Evolutionary conservation across 306 rosid genomes (phyloP).

Genomic region (Castanea crenata): DNA sequence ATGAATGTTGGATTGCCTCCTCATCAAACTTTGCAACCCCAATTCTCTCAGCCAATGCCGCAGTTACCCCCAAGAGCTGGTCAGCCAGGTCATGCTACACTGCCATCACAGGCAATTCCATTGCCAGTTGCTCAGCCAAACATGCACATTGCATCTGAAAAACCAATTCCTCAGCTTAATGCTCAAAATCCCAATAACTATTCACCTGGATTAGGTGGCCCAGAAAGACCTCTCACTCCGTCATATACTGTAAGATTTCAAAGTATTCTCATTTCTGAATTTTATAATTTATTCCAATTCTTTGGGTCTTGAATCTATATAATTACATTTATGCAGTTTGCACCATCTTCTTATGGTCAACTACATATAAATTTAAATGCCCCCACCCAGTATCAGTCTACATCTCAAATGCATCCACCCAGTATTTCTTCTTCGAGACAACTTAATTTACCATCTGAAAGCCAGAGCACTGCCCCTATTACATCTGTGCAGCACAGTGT

Average conservation of each 20-base stretch:
- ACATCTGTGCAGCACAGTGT: conserved; percentile 43
- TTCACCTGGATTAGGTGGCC: conserved; percentile 60
- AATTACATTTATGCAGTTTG: conserved; percentile 52
- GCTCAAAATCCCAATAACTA: conserved; percentile 61
- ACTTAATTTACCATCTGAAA: conserved; percentile 27
- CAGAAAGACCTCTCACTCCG: conserved; percentile 56
- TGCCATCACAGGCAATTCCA: conserved; percentile 55
- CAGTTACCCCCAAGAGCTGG: conserved; percentile 65
- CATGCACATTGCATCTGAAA: conserved; percentile 56
- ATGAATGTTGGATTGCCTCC: conserved; percentile 72
- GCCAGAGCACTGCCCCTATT: conserved; percentile 41
- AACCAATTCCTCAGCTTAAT: conserved; percentile 49
- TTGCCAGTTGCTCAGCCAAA: conserved; percentile 60
- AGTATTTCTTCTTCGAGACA: conserved; percentile 46
- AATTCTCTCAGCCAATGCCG: conserved; percentile 64
- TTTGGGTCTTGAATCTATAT: conserved; percentile 26
- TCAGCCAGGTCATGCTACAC: conserved; percentile 52
- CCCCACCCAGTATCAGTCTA: conserved; percentile 52
- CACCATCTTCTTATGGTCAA: conserved; percentile 63
- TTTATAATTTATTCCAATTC: neutral
- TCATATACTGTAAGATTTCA: conserved; percentile 64
- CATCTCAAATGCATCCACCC: conserved; percentile 55
- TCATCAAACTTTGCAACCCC: conserved; percentile 60
- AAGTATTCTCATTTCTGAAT: conserved; percentile 6
- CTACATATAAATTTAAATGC: conserved; percentile 50